These are phyloP conservation scores for Urochloa ruziziensis DNA, from an alignment of 176 grass and related monocot genomes.

Conservation along the genomic window DNA sequence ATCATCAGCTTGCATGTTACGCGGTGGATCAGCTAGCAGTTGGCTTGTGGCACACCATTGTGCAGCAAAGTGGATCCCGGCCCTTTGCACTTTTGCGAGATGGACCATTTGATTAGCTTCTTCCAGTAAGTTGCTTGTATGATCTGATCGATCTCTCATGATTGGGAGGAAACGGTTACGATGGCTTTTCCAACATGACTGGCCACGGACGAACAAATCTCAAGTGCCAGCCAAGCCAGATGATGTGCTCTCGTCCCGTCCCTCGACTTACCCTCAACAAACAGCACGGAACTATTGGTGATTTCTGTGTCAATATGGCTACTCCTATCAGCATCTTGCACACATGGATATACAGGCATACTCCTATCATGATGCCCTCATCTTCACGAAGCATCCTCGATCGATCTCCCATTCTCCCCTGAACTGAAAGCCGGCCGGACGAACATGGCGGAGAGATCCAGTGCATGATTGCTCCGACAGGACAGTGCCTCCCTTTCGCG, in stretches of 20 bases:
- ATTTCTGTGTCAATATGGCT: too few species aligned
- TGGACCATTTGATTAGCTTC: not conserved
- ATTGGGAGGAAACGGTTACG: not conserved
- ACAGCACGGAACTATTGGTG: not conserved
- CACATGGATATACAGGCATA: too few species aligned
- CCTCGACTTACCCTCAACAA: too few species aligned
- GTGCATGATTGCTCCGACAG: conserved; percentile 38
- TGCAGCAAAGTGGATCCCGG: not conserved
- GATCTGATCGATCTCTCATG: not conserved
- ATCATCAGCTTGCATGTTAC: not conserved
- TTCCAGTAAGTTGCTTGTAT: not conserved
- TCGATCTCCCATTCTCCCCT: not conserved
- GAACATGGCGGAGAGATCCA: conserved; percentile 17
- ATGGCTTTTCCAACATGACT: not conserved
- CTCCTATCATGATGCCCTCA: too few species aligned
- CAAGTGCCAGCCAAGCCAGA: too few species aligned
- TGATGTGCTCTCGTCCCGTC: too few species aligned
- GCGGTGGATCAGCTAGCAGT: not conserved
- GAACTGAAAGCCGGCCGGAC: not conserved
- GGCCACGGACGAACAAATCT: too few species aligned
- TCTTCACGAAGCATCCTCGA: not conserved
- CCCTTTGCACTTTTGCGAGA: not conserved
- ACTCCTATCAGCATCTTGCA: not conserved
- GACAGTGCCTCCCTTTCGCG: conserved; percentile 29
- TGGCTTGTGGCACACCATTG: not conserved